Conservation (phyloP, 2,329 filamentous ascomycete species). For the Colletotrichum endophyticum region DNA sequence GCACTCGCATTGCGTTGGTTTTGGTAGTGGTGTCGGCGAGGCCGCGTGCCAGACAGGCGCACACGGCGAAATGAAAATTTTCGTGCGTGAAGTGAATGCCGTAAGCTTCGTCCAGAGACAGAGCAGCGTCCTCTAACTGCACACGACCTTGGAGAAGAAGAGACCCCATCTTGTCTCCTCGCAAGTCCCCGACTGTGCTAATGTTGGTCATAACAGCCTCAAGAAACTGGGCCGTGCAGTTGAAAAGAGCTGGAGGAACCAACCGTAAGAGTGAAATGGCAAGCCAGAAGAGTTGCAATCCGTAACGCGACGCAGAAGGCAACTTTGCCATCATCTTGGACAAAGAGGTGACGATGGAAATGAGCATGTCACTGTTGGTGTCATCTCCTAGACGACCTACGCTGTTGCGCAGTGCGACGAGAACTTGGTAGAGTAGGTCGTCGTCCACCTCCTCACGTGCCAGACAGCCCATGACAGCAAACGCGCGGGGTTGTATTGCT, state of each 20-base stretch:
- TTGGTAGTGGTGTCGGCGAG: slow-evolving; percentile 68
- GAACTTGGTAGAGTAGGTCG: slow-evolving; percentile 72
- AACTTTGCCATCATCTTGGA: slow-evolving; percentile 77
- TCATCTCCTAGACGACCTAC: slow-evolving; percentile 70
- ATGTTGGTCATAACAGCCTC: slow-evolving; percentile 71
- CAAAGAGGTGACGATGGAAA: slow-evolving; percentile 69
- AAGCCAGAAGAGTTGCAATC: slow-evolving; percentile 73
- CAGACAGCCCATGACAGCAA: slow-evolving; percentile 74
- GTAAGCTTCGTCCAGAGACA: slow-evolving; percentile 68
- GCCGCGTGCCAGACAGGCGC: slow-evolving; percentile 67
- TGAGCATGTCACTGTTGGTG: slow-evolving; percentile 69
- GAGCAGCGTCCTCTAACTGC: slow-evolving; percentile 66
- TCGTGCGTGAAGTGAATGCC: slow-evolving; percentile 69
- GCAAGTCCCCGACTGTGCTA: slow-evolving; percentile 63
- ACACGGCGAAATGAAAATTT: slow-evolving; percentile 71
- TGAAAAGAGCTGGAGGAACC: slow-evolving; percentile 67
- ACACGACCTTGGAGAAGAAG: slow-evolving; percentile 65
- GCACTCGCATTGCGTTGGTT: slow-evolving; percentile 60
- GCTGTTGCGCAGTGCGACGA: slow-evolving; percentile 70
- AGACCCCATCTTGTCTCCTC: slow-evolving; percentile 62
- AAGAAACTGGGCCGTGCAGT: slow-evolving; percentile 68
- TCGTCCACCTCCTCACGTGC: slow-evolving; percentile 76
- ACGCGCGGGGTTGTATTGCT: slow-evolving; percentile 71
- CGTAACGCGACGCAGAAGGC: slow-evolving; percentile 69
- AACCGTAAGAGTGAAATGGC: slow-evolving; percentile 70